Base-by-base conservation (phyloP, 2,329 filamentous ascomycete genomes). In the Alternaria longipes region DNA sequence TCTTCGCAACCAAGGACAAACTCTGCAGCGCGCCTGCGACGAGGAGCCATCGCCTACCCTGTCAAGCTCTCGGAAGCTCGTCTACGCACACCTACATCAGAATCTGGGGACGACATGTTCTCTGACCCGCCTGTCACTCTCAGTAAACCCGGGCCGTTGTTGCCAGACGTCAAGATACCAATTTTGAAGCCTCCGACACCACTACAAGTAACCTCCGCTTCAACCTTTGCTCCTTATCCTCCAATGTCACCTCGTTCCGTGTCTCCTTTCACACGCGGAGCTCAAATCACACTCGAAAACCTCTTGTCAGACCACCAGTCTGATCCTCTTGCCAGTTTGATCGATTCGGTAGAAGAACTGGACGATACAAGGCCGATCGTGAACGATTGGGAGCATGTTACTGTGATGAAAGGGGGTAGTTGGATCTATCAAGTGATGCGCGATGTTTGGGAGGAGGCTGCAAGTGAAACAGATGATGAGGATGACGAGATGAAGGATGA, bases 221-320 rank as follows among this genome's bases (percentile, higher is more conserved):
- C 28, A 14, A 22, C n/a, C 12, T 56, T 60, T 24, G 36, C 46
- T 0, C 36, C 38, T 4, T 44, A 32, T 24, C 52, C 59, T n/a
- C 8, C 22, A 12, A 32, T 57, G 0, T 8, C 22, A 9, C 36
- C 30, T 18, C 55, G 55, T 41, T 8, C 34, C 30, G 34, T 53
- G 6, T 22, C 56, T 30, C 36, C 26, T n/a, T 65, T 65, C 45
- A 41, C 51, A 40, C 45, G 22, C 28, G 60, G 63, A 26, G 51
- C 49, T 0, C 14, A 3, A 5, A 63, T 65, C 20, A 60, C 63
- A 0, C 41, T 65, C 1, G 54, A 57, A 44, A 65, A 65, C 30
- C 40, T 65, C 0, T 22, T 58, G 1, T 22, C 28, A 2, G 60
- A 65, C n/a, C 41, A 57, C 30, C 14, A 32, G 2, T 32, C 40